Evolutionary conservation across 495 filamentous ascomycete genomes (phyloP), one percentile per base, ranked within the genome.

Genomic region (Talaromyces adpressus): DNA sequence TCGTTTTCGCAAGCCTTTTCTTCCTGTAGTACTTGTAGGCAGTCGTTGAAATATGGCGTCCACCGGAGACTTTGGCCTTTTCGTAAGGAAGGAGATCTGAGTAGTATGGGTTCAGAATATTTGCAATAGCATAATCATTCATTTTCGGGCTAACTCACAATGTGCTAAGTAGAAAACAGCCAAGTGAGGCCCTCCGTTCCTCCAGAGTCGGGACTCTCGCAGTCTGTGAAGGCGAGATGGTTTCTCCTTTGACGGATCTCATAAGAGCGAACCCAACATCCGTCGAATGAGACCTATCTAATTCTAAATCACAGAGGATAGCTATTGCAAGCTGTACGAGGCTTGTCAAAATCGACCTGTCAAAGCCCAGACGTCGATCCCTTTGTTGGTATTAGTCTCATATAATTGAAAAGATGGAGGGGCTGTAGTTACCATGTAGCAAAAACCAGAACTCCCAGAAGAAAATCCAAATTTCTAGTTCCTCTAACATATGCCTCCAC

Each of bases 41-140:
- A 81, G 23, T 83, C 78, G 36, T 84, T 82, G 69, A 86, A 75
- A 57, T 83, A 76, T 6, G 79, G 65, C 7, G 77, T 82, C 80
- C 81, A 86, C 16, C 72, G 73, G 6, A 86, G 67, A 5, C 79
- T 73, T 49, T 84, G 79, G 3, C 77, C 75, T 57, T 73, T 75
- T 18, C 74, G 75, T 59, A 83, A 73, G 47, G 71, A 74, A 12
- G 75, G 76, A 57, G 75, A 81, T 64, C 75, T 71, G 59, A 75
- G 82, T 67, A 16, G 2, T 16, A 16, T 5, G 54, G 53, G 6
- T 14, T 53, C 53, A 67, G 32, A 57, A 63, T 62, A 18, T 3
- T 18, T 68, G n/a, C 63, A 34, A 18, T 16, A 2, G 8, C 9
- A n/a, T 0, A 9, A 2, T 9, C 45, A 7, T 57, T n/a, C 9